Evolutionary conservation across 2,329 filamentous ascomycete genomes (phyloP).

Genomic region (Xenosphaeropsis pyriputrescens): DNA sequence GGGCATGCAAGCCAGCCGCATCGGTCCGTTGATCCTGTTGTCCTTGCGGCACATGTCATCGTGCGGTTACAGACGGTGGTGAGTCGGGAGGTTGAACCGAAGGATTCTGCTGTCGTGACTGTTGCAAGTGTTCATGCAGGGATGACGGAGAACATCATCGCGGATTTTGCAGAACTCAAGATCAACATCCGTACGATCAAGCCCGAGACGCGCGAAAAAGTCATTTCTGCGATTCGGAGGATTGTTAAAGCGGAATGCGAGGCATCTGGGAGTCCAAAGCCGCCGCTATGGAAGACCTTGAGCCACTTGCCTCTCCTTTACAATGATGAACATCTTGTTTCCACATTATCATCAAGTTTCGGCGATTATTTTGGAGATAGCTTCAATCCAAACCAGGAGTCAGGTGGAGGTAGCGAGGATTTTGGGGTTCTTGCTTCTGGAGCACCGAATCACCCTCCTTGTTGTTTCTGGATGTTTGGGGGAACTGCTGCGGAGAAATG

Average conservation of each 20-base stretch:
- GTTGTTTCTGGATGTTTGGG: slow-evolving; percentile 40
- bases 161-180: slow-evolving; percentile 35
- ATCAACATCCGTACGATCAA: slow-evolving; percentile 36
- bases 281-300: neutral
- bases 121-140: slow-evolving; percentile 43
- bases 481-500: slow-evolving; percentile 32
- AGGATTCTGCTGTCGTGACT: slow-evolving; percentile 40
- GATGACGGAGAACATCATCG: slow-evolving; percentile 44
- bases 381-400: neutral
- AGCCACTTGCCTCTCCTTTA: neutral
- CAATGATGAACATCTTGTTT: neutral
- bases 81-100: slow-evolving; percentile 9
- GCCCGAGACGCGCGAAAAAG: slow-evolving; percentile 23
- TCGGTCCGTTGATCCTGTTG: slow-evolving; percentile 35
- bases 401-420: slow-evolving; percentile 8
- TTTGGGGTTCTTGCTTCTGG: slow-evolving; percentile 32
- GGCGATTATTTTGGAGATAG: neutral
- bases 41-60: no score
- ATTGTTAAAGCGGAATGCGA: slow-evolving; percentile 40
- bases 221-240: slow-evolving; percentile 22
- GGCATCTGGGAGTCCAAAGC: slow-evolving; percentile 15
- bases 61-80: no score
- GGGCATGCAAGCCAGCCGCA: slow-evolving; percentile 43
- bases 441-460: slow-evolving; percentile 25
- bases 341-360: neutral